A percentile compares a stretch with the other conserved stretches of the same genome.
Conservation (phyloP, 306 rosid species). For the Adenanthera pavonina region DNA sequence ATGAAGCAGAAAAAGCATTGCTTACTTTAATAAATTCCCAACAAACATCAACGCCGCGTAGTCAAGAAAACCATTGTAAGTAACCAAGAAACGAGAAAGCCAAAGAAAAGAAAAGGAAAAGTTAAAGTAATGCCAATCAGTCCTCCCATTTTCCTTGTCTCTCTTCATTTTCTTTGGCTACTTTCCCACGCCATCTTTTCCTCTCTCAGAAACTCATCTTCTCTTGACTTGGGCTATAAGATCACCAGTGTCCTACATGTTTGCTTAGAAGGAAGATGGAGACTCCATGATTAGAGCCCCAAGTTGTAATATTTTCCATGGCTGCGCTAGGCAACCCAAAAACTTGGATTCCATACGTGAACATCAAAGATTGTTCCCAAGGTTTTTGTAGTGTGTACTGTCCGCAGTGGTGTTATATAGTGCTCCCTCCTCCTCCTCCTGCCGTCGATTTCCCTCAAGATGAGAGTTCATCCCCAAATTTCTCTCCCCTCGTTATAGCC, state of each 20-base stretch:
- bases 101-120: constrained; percentile 28
- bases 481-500: constrained; percentile 89
- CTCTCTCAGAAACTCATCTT: constrained; percentile 41
- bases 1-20: constrained; percentile 46
- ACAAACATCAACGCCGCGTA: constrained; percentile 52
- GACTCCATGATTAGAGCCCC: constrained; percentile 10
- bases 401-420: constrained; percentile 87
- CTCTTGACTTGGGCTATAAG: constrained; percentile 9
- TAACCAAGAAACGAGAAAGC: constrained; percentile 44
- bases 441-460: constrained; percentile 65
- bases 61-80: constrained; percentile 69
- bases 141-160: constrained; percentile 46
- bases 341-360: constrained; percentile 77
- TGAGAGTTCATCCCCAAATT: constrained; percentile 55
- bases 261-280: constrained; percentile 33
- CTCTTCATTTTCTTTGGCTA: constrained; percentile 53
- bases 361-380: constrained; percentile 82
- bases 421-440: constrained; percentile 88
- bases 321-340: constrained; percentile 70
- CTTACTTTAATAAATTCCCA: constrained; percentile 66
- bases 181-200: constrained; percentile 27
- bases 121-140: constrained; percentile 46
- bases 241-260: neutral
- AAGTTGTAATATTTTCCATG: constrained; percentile 46
- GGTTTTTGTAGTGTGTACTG: constrained; percentile 82